Evolutionary conservation across 2,329 filamentous ascomycete genomes (phyloP).

Genomic region (Endothia cerciana): DNA sequence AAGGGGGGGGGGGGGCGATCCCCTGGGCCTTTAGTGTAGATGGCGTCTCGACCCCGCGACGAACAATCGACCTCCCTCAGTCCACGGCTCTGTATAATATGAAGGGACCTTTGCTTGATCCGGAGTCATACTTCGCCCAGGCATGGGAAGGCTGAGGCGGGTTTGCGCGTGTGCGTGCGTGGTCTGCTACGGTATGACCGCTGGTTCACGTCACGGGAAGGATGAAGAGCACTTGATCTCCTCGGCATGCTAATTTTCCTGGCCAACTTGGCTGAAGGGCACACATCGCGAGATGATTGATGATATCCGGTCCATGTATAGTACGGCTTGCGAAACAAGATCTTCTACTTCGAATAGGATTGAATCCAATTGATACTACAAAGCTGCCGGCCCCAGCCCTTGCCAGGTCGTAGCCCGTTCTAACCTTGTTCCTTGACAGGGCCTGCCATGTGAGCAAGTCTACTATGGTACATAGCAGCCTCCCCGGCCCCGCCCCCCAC

Average conservation of each 20-base stretch:
- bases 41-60: neutral
- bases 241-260: neutral
- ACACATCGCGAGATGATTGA: neutral
- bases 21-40: neutral
- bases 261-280: neutral
- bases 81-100: slow-evolving; percentile 13
- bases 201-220: neutral
- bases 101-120: neutral
- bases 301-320: neutral
- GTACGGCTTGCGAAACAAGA: neutral
- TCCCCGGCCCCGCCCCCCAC: too few relatives aligned
- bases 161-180: too few relatives aligned
- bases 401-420: neutral
- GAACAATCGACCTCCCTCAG: neutral
- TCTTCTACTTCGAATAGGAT: neutral
- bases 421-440: neutral
- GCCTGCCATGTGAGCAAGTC: neutral
- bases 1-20: neutral
- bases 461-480: too few relatives aligned
- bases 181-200: neutral
- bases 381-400: neutral
- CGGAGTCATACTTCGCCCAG: neutral
- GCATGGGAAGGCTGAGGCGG: too few relatives aligned
- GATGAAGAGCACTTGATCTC: neutral
- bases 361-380: neutral